These are phyloP conservation scores for Yamadazyma laniorum DNA, from an alignment of 805 yeast genomes.

Conservation along the genomic window DNA sequence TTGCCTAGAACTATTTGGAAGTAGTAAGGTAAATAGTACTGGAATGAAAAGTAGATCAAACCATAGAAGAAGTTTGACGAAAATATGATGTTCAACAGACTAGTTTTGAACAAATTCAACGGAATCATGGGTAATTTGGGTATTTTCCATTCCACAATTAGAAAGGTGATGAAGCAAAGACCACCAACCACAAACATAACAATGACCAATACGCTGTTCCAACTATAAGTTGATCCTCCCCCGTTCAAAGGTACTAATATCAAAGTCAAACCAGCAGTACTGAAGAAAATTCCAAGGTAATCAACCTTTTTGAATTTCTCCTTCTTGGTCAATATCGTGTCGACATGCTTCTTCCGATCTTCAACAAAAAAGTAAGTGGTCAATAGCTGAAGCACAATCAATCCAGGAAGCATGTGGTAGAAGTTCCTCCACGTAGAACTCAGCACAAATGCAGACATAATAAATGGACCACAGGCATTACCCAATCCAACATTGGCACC, in stretches of 20 bases:
- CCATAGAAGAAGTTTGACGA: slow-evolving; percentile 47
- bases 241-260: slow-evolving; percentile 57
- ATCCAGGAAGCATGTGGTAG: slow-evolving; percentile 47
- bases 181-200: slow-evolving; percentile 36
- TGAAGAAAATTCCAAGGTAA: slow-evolving; percentile 48
- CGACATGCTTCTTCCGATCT: slow-evolving; percentile 24
- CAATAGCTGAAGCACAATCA: slow-evolving; percentile 29
- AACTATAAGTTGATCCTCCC: slow-evolving; percentile 57
- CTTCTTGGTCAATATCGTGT: slow-evolving; percentile 27
- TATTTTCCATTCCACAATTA: slow-evolving; percentile 49
- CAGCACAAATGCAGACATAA: slow-evolving; percentile 49
- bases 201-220: slow-evolving; percentile 47
- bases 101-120: slow-evolving; percentile 37
- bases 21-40: slow-evolving; percentile 38
- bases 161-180: slow-evolving; percentile 36
- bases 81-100: slow-evolving; percentile 31
- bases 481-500: slow-evolving; percentile 51
- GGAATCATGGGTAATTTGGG: slow-evolving; percentile 58
- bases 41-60: slow-evolving; percentile 44
- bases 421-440: slow-evolving; percentile 51
- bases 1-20: slow-evolving; percentile 34
- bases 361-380: slow-evolving; percentile 30
- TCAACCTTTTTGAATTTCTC: slow-evolving; percentile 49
- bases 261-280: slow-evolving; percentile 48
- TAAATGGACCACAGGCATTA: slow-evolving; percentile 52